A percentile compares a stretch with the other conserved stretches of the same genome.
Conservation (phyloP, 2,329 filamentous ascomycete genomes). For the Pseudogymnoascus sp. region DNA sequence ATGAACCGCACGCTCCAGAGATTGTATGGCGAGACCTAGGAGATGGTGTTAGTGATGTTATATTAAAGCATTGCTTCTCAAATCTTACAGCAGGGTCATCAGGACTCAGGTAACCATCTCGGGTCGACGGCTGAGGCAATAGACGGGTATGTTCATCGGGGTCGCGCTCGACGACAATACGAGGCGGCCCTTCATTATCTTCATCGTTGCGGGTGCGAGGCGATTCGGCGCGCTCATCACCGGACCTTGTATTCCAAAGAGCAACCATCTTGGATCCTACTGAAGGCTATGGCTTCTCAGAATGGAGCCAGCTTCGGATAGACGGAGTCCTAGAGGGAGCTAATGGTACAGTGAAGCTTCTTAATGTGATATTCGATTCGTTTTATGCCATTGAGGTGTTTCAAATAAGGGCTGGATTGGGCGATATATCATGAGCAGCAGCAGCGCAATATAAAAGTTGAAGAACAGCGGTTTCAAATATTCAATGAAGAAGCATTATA, state of each 20-base stretch:
- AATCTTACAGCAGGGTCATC: slow-evolving; percentile 68
- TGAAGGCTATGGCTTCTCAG: not conserved
- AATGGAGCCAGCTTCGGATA: not conserved
- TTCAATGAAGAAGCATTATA: not conserved
- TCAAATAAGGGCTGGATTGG: not conserved
- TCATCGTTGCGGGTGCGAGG: slow-evolving; percentile 19
- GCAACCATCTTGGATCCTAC: not conserved
- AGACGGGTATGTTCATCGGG: slow-evolving; percentile 47
- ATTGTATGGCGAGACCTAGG: slow-evolving; percentile 77
- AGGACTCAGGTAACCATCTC: slow-evolving; percentile 55
- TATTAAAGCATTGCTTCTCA: not conserved
- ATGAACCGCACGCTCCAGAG: slow-evolving; percentile 81
- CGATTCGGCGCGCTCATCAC: slow-evolving; percentile 25
- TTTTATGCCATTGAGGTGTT: not conserved
- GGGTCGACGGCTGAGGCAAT: slow-evolving; percentile 16
- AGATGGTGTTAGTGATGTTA: slow-evolving; percentile 16
- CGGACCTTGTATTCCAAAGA: not conserved
- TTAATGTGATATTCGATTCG: not conserved
- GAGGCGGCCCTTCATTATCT: slow-evolving; percentile 13
- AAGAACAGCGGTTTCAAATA: not conserved
- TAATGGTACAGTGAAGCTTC: not conserved
- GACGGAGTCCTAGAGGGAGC: not conserved
- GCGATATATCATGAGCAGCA: not conserved
- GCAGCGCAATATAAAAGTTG: not conserved
- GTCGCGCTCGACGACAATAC: slow-evolving; percentile 31